phyloP scores from a whole-genome alignment of 306 rosid species.

The Lotus japonicus region DNA sequence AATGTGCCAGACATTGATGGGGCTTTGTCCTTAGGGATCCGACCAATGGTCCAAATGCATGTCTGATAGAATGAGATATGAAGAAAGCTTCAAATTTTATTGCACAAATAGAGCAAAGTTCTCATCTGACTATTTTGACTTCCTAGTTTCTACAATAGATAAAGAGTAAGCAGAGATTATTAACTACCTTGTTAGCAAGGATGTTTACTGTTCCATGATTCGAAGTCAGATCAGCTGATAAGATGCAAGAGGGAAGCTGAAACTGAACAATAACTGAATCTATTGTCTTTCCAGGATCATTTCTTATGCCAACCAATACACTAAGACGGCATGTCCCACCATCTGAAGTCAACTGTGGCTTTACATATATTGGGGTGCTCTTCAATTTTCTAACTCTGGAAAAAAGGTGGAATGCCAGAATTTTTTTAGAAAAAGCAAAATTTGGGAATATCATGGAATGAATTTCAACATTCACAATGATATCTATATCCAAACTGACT shows the following conservation, averaged over 20 bases:
- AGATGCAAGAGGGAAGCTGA: constrained; percentile 69
- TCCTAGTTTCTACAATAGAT: background rate
- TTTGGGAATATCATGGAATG: background rate
- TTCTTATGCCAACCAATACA: constrained; percentile 76
- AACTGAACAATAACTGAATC: constrained; percentile 66
- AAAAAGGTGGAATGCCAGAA: constrained; percentile 8
- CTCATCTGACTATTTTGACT: background rate
- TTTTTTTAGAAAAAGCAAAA: background rate
- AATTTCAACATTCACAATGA: background rate
- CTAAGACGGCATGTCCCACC: constrained; percentile 68
- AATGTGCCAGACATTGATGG: constrained; percentile 89
- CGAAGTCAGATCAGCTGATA: constrained; percentile 73
- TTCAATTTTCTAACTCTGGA: constrained; percentile 85
- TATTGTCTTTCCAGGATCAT: constrained; percentile 82
- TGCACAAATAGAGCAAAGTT: constrained; percentile 3
- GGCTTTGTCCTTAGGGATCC: constrained; percentile 84
- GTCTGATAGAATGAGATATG: constrained; percentile 41
- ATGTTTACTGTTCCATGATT: constrained; percentile 83
- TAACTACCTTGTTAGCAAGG: constrained; percentile 67
- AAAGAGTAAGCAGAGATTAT: background rate
- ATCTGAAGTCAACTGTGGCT: constrained; percentile 83
- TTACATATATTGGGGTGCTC: constrained; percentile 82
- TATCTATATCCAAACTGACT: constrained; percentile 6
- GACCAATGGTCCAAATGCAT: constrained; percentile 80
- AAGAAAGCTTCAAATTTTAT: constrained; percentile 1